Percentiles rank a stretch among this genome's conserved stretches.
Evolutionary conservation across 768 basidiomycete species (phyloP).

Genomic region (Galerina marginata): DNA sequence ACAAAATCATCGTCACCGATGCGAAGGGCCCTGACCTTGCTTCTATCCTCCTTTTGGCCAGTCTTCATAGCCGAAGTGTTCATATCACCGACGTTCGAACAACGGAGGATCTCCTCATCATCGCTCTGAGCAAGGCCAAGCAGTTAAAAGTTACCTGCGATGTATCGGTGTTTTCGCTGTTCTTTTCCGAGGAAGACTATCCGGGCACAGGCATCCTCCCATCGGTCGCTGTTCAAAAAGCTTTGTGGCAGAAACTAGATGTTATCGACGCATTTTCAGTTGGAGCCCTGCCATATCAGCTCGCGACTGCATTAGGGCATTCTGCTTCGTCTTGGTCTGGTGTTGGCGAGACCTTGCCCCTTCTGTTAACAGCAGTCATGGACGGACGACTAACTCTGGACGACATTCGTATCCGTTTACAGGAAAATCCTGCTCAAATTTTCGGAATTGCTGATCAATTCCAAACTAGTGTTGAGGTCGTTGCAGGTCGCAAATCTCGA

Average conservation of each 20-base stretch:
- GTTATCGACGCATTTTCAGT: constrained; percentile 91
- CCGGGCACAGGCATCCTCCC: constrained; percentile 71
- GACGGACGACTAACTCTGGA: constrained; percentile 81
- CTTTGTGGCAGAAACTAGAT: constrained; percentile 85
- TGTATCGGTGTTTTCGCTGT: constrained; percentile 89
- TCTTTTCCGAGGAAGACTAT: constrained; percentile 82
- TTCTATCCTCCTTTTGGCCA: constrained; percentile 92
- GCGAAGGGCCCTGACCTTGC: constrained; percentile 92
- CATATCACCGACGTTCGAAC: constrained; percentile 91
- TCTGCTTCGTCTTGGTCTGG: constrained; percentile 75
- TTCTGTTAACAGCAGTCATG: constrained; percentile 85
- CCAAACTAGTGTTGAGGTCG: constrained; percentile 91
- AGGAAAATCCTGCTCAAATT: constrained; percentile 92
- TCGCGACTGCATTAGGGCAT: constrained; percentile 68
- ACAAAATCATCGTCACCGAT: constrained; percentile 94
- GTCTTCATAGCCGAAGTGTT: constrained; percentile 84
- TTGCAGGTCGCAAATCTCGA: constrained; percentile 73
- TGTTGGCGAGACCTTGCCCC: constrained; percentile 84
- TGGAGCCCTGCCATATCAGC: constrained; percentile 80
- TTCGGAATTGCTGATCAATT: constrained; percentile 89
- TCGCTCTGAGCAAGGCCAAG: constrained; percentile 94
- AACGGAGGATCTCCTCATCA: constrained; percentile 86
- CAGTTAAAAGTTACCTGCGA: constrained; percentile 96
- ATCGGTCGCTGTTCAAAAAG: constrained; percentile 73
- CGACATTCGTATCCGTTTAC: constrained; percentile 80